Conservation (phyloP, 1,284 basidiomycete species). For the Puccinia novopanici region DNA sequence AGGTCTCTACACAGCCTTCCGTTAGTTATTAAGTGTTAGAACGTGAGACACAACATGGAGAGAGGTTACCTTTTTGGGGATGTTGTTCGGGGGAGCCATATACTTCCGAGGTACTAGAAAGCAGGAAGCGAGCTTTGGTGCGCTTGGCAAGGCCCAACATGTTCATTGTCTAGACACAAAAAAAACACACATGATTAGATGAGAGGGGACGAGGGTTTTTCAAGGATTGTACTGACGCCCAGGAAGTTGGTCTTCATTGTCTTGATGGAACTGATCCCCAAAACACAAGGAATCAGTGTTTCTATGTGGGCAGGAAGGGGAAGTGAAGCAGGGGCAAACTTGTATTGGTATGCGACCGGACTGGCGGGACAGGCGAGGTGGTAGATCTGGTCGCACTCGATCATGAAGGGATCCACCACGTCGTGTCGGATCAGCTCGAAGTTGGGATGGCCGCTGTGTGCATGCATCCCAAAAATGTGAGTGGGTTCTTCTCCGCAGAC, state of each 20-base stretch:
- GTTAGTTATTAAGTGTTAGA: no score
- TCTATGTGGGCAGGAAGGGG: background rate
- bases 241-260: slow-evolving; percentile 97
- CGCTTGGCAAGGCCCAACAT: slow-evolving; percentile 98
- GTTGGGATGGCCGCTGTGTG: slow-evolving; percentile 98
- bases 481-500: no score
- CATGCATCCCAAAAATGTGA: no score
- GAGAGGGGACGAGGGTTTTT: no score
- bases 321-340: no score
- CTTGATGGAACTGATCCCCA: slow-evolving; percentile 84
- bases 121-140: slow-evolving; percentile 92
- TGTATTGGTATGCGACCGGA: slow-evolving; percentile 62
- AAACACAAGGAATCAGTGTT: no score
- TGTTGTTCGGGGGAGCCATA: slow-evolving; percentile 66
- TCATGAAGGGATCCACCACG: slow-evolving; percentile 92
- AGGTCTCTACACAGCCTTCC: slow-evolving; percentile 56
- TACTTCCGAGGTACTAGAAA: slow-evolving; percentile 80
- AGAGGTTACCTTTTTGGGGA: slow-evolving; percentile 73
- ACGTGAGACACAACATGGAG: background rate
- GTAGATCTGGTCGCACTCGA: slow-evolving; percentile 96
- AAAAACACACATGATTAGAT: background rate
- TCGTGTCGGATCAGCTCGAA: slow-evolving; percentile 97
- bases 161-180: slow-evolving; percentile 67
- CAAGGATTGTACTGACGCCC: slow-evolving; percentile 65
- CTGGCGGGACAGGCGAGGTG: slow-evolving; percentile 95